Base-by-base conservation (phyloP, 1,139 yeast species). In the Candida sp. region DNA sequence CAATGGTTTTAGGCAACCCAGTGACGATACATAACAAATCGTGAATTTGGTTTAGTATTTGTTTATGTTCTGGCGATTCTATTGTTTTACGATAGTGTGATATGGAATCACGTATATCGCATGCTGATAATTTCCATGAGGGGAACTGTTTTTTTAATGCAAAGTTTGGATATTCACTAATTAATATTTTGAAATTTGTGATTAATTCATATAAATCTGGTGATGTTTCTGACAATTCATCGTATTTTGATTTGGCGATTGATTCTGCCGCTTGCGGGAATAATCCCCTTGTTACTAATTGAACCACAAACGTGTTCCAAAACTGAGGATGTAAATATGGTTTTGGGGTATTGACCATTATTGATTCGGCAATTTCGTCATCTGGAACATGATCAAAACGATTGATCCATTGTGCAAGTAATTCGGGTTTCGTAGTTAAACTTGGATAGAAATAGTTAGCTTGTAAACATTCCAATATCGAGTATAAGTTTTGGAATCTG, bases 301-400 rank as follows among this genome's bases (percentile, higher is more conserved):
- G 84, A 44, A 77, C 73, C 33, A 87, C 49, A 45, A 81, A 76
- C 25, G 70, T 61, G 27, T 70, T 75, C 95, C 95, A 88, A 55
- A 85, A 87, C 35, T 65, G 66, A 1, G 79, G 74, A 50, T 79
- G 86, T 38, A 64, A 60, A 51, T 73, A 81, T 3, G 87, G 83
- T 36, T 64, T 64, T 5, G 72, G 71, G 5, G 64, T 62, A 25
- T 61, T 55, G 50, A 76, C 61, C 63, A 78, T 73, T 22, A 73
- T 61, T n/a, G 67, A 68, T 35, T 74, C 68, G 1, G 77, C 69
- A 39, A 76, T 61, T 21, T 73, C 78, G 21, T 66, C 66, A 42
- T 72, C 77, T 2, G 90, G 89, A 50, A 79, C 71, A 9, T 75
- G 71, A 54, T 84, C 89, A 38, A 82, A 81, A 45, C 80, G 70